phyloP scores from a whole-genome alignment of 345 rosid genomes.

The Boechera divaricarpa region DNA sequence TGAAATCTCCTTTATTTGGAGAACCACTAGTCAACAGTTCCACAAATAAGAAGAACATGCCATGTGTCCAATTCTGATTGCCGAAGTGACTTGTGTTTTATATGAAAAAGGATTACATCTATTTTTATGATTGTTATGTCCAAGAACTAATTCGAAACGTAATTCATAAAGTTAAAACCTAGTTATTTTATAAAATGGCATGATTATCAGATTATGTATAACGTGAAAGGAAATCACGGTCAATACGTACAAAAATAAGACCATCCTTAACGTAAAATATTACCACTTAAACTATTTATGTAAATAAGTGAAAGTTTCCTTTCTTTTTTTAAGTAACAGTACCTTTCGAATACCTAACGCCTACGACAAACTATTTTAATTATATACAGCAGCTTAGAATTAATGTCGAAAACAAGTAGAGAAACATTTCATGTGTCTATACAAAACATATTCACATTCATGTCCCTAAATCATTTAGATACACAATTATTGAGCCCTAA shows the following conservation, averaged over 20 bases:
- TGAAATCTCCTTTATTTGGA: no score
- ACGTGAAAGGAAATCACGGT: not conserved
- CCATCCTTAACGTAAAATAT: not conserved
- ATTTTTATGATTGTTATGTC: no score
- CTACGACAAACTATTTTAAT: slow-evolving; percentile 17
- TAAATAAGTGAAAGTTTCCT: not conserved
- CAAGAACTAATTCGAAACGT: not conserved
- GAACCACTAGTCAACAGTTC: no score
- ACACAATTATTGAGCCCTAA: slow-evolving; percentile 31
- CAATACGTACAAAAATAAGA: not conserved
- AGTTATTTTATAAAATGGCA: not conserved
- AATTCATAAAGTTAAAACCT: not conserved
- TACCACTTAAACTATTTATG: not conserved
- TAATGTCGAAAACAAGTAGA: slow-evolving; percentile 32
- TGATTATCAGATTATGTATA: not conserved
- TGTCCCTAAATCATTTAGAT: slow-evolving; percentile 29
- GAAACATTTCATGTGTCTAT: slow-evolving; percentile 41
- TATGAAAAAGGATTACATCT: no score
- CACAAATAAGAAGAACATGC: no score
- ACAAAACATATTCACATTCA: slow-evolving; percentile 42
- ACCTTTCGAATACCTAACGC: slow-evolving; percentile 42
- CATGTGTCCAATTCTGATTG: no score
- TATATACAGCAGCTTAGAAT: slow-evolving; percentile 12
- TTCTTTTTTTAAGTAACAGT: slow-evolving; percentile 33
- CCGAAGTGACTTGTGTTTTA: no score